Evolutionary conservation across 441 rosid genomes (phyloP).

Genomic region (Arabidopsis lyrata): DNA sequence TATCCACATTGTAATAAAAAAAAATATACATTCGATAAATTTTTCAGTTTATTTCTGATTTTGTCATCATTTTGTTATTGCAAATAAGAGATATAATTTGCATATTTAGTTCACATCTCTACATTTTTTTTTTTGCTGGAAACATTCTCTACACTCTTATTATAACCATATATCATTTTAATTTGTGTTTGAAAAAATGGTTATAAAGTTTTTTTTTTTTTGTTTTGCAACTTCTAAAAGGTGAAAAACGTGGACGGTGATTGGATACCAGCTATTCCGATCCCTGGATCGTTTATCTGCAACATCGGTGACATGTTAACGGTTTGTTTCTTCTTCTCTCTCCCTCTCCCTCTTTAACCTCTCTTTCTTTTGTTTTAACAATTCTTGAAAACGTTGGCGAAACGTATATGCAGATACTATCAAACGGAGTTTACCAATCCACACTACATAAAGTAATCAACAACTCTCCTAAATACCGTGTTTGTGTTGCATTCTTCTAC

Average conservation of each 20-base stretch:
- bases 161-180: background rate
- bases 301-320: slow-evolving; percentile 8
- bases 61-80: background rate
- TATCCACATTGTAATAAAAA: no score
- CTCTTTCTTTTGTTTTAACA: background rate
- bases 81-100: background rate
- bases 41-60: background rate
- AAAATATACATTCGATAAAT: no score
- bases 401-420: background rate
- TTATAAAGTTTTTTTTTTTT: background rate
- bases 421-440: slow-evolving; percentile 55
- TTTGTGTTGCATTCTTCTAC: slow-evolving; percentile 67
- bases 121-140: no score
- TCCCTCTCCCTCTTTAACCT: background rate
- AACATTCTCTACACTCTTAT: background rate
- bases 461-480: slow-evolving; percentile 57
- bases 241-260: background rate
- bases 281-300: slow-evolving; percentile 4
- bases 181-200: background rate
- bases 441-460: slow-evolving; percentile 65
- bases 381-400: background rate
- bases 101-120: background rate
- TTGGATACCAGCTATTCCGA: background rate
- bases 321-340: background rate
- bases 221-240: background rate